Evolutionary conservation across 1,284 basidiomycete genomes (phyloP).

Genomic region (Melanopsichium pennsylvanicum): DNA sequence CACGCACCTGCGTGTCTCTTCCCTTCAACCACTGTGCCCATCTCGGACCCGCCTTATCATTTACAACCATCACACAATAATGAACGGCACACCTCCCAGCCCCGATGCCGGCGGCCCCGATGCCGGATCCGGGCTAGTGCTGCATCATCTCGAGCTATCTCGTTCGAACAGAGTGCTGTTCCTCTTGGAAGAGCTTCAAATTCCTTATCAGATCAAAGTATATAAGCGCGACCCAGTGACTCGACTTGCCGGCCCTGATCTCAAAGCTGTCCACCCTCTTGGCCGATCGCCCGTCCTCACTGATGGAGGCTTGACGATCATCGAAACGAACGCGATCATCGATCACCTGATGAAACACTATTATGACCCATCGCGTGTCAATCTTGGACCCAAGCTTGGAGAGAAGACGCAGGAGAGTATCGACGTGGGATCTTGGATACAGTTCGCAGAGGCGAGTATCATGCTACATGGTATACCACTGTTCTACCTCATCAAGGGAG

Average conservation of each 20-base stretch:
- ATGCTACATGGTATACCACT: constrained; percentile 30
- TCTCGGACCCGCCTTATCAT: background rate
- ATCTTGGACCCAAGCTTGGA: constrained; percentile 17
- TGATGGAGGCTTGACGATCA: constrained; percentile 26
- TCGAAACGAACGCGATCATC: constrained; percentile 38
- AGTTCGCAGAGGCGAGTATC: constrained; percentile 30
- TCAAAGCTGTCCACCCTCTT: constrained; percentile 33
- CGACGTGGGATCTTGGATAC: constrained; percentile 28
- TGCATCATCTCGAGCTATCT: constrained; percentile 35
- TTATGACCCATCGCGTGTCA: constrained; percentile 12
- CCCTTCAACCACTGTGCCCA: no score
- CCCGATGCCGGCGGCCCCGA: no score
- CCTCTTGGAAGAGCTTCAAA: constrained; percentile 31
- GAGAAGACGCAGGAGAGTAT: constrained; percentile 20
- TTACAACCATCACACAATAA: background rate
- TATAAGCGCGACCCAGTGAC: constrained; percentile 35
- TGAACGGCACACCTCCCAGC: background rate
- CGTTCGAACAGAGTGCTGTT: constrained; percentile 36
- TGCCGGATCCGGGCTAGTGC: constrained; percentile 18
- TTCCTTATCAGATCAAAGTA: constrained; percentile 20
- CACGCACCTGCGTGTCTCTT: no score
- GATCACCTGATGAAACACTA: constrained; percentile 30
- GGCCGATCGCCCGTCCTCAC: constrained; percentile 36
- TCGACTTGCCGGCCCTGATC: constrained; percentile 26
- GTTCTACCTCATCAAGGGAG: constrained; percentile 28